Percentiles rank a stretch among this genome's conserved stretches.
Evolutionary conservation across 305 asterid species (phyloP).

Genomic region (Fraxinus sp.): DNA sequence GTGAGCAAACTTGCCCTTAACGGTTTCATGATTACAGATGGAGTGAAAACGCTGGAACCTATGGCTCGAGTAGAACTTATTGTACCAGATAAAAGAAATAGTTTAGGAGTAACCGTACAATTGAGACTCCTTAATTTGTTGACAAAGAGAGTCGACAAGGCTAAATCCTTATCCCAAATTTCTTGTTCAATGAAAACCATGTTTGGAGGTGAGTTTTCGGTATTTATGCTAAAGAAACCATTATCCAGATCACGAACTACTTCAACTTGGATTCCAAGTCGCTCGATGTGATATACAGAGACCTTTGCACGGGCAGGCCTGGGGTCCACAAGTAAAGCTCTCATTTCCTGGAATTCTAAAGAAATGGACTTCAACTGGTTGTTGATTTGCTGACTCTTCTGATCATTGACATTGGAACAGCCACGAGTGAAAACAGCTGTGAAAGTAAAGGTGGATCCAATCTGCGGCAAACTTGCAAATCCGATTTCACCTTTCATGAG

Average conservation of each 20-base stretch:
- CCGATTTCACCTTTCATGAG: slow-evolving; percentile 99
- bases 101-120: slow-evolving; percentile 38
- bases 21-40: slow-evolving; percentile 67
- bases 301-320: slow-evolving; percentile 65
- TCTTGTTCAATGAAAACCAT: slow-evolving; percentile 78
- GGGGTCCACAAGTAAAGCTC: slow-evolving; percentile 78
- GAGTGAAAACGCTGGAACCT: slow-evolving; percentile 33
- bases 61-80: slow-evolving; percentile 32
- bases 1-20: slow-evolving; percentile 82
- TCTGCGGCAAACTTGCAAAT: slow-evolving; percentile 62
- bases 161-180: slow-evolving; percentile 57
- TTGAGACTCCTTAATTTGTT: slow-evolving; percentile 32
- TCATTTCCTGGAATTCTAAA: slow-evolving; percentile 65
- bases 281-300: slow-evolving; percentile 71
- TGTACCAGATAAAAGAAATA: slow-evolving; percentile 62
- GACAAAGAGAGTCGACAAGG: slow-evolving; percentile 28
- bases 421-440: slow-evolving; percentile 67
- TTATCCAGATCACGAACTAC: slow-evolving; percentile 42
- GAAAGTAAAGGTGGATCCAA: slow-evolving; percentile 90
- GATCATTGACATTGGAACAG: slow-evolving; percentile 34
- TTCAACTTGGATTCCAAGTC: slow-evolving; percentile 75
- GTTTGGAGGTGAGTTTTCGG: slow-evolving; percentile 27
- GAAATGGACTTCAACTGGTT: slow-evolving; percentile 36
- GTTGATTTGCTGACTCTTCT: slow-evolving; percentile 33
- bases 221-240: slow-evolving; percentile 27